Conservation (phyloP, 208 protist species). For the Trichomonas gallinae region DNA sequence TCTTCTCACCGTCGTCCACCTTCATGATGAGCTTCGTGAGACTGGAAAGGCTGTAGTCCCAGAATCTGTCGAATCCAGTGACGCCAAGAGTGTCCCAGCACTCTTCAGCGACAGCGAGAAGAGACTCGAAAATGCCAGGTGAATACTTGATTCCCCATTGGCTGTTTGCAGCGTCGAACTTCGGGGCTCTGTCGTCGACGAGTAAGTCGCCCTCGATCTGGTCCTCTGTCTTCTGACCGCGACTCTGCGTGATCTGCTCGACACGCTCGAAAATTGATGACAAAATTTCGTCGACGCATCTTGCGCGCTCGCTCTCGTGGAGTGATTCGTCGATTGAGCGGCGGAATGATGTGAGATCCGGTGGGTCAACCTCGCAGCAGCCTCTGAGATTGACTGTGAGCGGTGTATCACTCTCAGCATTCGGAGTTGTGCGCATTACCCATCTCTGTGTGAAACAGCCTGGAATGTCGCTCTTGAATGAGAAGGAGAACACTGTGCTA, state of each 20-base stretch:
- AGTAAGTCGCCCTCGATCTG: not conserved
- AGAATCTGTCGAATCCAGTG: not conserved
- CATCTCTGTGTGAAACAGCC: not conserved
- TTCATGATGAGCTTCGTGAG: not conserved
- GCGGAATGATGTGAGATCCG: not conserved
- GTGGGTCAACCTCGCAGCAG: not conserved
- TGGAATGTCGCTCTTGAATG: not conserved
- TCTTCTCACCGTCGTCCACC: not conserved
- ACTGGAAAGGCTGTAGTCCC: not conserved
- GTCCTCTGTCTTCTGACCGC: not conserved
- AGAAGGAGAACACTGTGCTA: not conserved
- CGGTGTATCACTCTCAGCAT: not conserved
- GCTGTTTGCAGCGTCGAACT: not conserved
- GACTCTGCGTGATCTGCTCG: not conserved
- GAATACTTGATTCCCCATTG: not conserved
- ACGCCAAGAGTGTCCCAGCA: not conserved
- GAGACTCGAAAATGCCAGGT: not conserved
- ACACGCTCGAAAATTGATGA: not conserved
- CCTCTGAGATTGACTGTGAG: not conserved
- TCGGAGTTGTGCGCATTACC: not conserved
- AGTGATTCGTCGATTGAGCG: not conserved
- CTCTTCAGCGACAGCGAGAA: not conserved
- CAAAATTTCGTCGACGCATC: not conserved
- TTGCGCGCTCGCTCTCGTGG: not conserved
- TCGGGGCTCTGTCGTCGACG: not conserved